phyloP scores from a whole-genome alignment of 495 filamentous ascomycete genomes.

The Viridothelium virens region DNA sequence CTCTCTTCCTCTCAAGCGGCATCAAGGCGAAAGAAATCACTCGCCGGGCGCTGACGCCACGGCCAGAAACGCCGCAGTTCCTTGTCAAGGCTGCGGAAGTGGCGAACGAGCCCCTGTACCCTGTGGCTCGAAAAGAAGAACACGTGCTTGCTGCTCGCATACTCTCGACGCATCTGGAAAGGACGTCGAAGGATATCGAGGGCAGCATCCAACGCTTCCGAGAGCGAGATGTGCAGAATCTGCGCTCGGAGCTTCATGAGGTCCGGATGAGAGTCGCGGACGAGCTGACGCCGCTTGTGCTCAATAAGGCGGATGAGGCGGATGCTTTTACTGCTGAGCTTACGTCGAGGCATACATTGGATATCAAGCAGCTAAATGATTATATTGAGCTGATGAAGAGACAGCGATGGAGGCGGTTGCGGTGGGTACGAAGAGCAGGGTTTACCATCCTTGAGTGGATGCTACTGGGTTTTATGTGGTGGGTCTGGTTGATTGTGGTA shows the following conservation, averaged over 20 bases:
- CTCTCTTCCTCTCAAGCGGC: slow-evolving; percentile 71
- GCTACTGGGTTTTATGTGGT: slow-evolving; percentile 43
- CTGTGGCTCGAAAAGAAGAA: slow-evolving; percentile 52
- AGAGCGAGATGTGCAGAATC: slow-evolving; percentile 36
- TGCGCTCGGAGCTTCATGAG: slow-evolving; percentile 42
- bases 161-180: slow-evolving; percentile 50
- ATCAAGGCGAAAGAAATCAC: slow-evolving; percentile 77
- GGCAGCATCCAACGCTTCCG: slow-evolving; percentile 47
- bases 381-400: slow-evolving; percentile 66
- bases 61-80: slow-evolving; percentile 32
- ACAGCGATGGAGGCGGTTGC: slow-evolving; percentile 56
- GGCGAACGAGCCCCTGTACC: slow-evolving; percentile 36
- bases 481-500: slow-evolving; percentile 42
- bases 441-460: slow-evolving; percentile 41
- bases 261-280: slow-evolving; percentile 47
- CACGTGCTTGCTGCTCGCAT: slow-evolving; percentile 62
- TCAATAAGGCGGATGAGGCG: slow-evolving; percentile 61
- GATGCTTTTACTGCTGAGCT: slow-evolving; percentile 67
- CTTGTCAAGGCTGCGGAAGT: slow-evolving; percentile 38
- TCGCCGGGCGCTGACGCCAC: slow-evolving; percentile 49
- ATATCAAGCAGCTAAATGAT: slow-evolving; percentile 70
- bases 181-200: slow-evolving; percentile 48
- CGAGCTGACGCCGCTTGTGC: slow-evolving; percentile 56
- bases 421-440: slow-evolving; percentile 54
- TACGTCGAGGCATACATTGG: slow-evolving; percentile 62